These are phyloP conservation scores for Silene uniflora DNA, from an alignment of 148 eudicot genomes.

Conservation along the genomic window DNA sequence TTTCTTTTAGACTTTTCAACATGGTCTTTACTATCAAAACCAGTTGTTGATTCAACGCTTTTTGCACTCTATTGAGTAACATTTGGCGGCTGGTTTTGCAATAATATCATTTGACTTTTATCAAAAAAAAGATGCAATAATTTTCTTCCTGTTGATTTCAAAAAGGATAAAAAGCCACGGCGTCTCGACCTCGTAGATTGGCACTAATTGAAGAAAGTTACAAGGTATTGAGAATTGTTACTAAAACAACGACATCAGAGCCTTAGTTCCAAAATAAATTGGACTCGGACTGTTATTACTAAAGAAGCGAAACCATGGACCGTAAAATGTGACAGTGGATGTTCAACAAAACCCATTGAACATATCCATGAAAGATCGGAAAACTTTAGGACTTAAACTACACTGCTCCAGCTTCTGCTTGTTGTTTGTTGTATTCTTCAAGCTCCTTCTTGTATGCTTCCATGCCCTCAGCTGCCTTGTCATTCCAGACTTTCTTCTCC, in stretches of 20 bases:
- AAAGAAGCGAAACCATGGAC: no score
- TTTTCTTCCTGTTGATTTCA: not conserved
- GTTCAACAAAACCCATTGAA: not conserved
- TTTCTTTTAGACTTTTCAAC: conserved; percentile 15
- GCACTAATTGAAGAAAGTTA: not conserved
- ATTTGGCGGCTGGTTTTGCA: conserved; percentile 1
- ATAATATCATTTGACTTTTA: not conserved
- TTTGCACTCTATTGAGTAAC: not conserved
- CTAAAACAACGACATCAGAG: not conserved
- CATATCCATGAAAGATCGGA: not conserved
- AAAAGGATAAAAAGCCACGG: not conserved
- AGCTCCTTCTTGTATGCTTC: no score
- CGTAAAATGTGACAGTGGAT: not conserved
- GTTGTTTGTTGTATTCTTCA: no score
- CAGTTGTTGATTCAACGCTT: not conserved
- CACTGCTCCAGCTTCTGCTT: no score
- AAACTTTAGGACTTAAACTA: not conserved
- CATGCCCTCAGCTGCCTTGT: no score
- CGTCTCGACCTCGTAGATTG: not conserved
- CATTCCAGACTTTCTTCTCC: no score
- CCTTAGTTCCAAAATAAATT: not conserved
- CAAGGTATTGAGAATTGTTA: not conserved
- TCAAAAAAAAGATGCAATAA: not conserved
- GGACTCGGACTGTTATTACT: not conserved
- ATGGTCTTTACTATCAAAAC: not conserved